phyloP scores from a whole-genome alignment of 2,329 filamentous ascomycete species.

The Calonectria naviculata region DNA sequence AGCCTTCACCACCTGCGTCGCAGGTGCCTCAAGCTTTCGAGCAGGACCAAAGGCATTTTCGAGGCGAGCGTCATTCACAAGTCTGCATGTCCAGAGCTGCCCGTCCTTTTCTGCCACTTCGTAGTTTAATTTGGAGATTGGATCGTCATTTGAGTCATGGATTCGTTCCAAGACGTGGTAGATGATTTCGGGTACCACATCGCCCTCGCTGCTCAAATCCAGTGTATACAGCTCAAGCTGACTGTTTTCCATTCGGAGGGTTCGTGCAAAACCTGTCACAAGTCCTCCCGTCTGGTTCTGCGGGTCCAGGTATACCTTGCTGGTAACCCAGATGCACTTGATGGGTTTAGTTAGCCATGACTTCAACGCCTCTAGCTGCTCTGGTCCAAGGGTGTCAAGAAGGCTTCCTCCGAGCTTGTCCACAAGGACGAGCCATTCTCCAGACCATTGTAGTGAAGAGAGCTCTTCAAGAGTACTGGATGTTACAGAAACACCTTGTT shows the following conservation, averaged over 20 bases:
- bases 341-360: conserved; percentile 27
- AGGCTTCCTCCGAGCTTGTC: background rate
- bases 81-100: conserved; percentile 36
- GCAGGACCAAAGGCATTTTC: conserved; percentile 35
- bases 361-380: conserved; percentile 30
- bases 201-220: conserved; percentile 31
- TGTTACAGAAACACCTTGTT: background rate
- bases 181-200: conserved; percentile 20
- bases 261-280: conserved; percentile 36
- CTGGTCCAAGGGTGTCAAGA: conserved; percentile 26
- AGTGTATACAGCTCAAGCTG: conserved; percentile 35
- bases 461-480: background rate
- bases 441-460: background rate
- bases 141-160: conserved; percentile 33
- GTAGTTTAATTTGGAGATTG: conserved; percentile 35
- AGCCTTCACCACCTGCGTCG: conserved; percentile 15
- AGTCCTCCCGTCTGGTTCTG: conserved; percentile 34
- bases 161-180: conserved; percentile 30
- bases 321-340: conserved; percentile 37
- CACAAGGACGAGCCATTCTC: background rate
- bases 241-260: conserved; percentile 31
- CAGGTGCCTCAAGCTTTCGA: conserved; percentile 26
- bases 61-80: conserved; percentile 28
- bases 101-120: conserved; percentile 37
- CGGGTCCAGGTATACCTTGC: conserved; percentile 34